Percentiles rank a stretch among this genome's conserved stretches.
Evolutionary conservation across 352 stramenopile genomes (phyloP).

Genomic region (Salisapilia sapeloensis): DNA sequence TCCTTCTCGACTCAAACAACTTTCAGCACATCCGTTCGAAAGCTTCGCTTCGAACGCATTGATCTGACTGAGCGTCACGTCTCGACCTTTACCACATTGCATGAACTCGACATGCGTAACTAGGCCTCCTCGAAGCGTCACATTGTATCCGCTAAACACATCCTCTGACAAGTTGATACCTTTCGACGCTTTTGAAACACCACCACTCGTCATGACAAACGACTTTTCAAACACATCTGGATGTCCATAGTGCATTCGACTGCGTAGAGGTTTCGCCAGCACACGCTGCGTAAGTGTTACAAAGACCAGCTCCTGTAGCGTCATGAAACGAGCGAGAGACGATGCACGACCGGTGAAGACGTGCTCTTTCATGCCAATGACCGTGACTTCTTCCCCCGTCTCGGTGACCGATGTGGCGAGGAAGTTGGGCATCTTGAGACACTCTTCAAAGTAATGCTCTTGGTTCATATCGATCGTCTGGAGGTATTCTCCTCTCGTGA

Average conservation of each 20-base stretch:
- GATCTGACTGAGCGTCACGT: slow-evolving; percentile 79
- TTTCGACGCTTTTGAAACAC: slow-evolving; percentile 76
- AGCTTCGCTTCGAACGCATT: slow-evolving; percentile 81
- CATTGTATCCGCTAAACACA: slow-evolving; percentile 81
- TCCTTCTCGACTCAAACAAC: slow-evolving; percentile 61
- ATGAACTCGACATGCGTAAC: slow-evolving; percentile 80
- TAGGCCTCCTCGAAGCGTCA: slow-evolving; percentile 57
- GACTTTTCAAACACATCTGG: slow-evolving; percentile 81
- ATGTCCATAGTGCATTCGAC: slow-evolving; percentile 78
- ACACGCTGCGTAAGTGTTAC: slow-evolving; percentile 76
- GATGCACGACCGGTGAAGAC: slow-evolving; percentile 76
- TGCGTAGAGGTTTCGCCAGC: slow-evolving; percentile 52
- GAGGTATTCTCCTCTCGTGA: slow-evolving; percentile 74
- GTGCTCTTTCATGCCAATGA: slow-evolving; percentile 83
- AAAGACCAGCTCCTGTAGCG: slow-evolving; percentile 75
- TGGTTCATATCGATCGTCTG: slow-evolving; percentile 88
- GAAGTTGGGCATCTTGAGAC: slow-evolving; percentile 80
- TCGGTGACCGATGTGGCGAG: slow-evolving; percentile 42
- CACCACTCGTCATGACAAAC: slow-evolving; percentile 67
- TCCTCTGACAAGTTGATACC: slow-evolving; percentile 82
- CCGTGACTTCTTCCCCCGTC: slow-evolving; percentile 48
- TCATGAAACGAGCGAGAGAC: slow-evolving; percentile 79
- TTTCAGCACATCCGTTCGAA: slow-evolving; percentile 70
- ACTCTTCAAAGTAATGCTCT: slow-evolving; percentile 80
- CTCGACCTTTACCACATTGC: slow-evolving; percentile 77